These are phyloP conservation scores for Eleusine indica DNA, from an alignment of 176 grass and related monocot species.

Conservation along the genomic window DNA sequence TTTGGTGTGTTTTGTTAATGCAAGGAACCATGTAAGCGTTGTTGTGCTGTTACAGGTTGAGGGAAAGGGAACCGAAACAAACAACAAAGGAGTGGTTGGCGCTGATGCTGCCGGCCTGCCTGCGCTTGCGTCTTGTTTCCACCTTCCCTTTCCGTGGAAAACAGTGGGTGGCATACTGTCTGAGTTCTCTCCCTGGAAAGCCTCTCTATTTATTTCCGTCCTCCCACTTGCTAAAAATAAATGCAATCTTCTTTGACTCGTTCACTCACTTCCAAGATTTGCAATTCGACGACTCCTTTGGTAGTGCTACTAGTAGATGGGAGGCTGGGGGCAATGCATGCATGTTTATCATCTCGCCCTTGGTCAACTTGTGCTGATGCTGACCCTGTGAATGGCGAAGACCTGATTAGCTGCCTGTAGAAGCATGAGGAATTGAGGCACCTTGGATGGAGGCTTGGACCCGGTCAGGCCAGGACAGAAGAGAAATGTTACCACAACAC, in stretches of 20 bases:
- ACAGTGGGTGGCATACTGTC: not conserved
- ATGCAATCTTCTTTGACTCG: not conserved
- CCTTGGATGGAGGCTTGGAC: not conserved
- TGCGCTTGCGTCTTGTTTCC: slow-evolving; percentile 6
- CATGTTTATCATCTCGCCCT: not conserved
- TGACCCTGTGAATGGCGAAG: not conserved
- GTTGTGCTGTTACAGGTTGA: not conserved
- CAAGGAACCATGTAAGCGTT: not conserved
- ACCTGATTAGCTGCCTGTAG: not conserved
- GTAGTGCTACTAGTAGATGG: not conserved
- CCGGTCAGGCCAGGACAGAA: not conserved
- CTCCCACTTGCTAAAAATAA: not conserved
- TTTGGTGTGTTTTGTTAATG: not conserved
- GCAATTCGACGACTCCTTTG: not conserved
- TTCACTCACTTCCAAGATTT: not conserved
- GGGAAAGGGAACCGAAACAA: not conserved
- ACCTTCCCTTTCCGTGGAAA: slow-evolving; percentile 12
- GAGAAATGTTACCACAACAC: not conserved
- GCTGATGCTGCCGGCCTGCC: slow-evolving; percentile 1
- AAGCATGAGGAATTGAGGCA: too few species aligned
- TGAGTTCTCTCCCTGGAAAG: slow-evolving; percentile 9
- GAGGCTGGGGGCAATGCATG: not conserved
- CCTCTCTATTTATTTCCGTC: too few species aligned
- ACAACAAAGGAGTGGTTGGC: not conserved
- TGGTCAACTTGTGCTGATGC: not conserved